Evolutionary conservation across 2,329 filamentous ascomycete species (phyloP).

Genomic region (Hymenoscyphus repandus): DNA sequence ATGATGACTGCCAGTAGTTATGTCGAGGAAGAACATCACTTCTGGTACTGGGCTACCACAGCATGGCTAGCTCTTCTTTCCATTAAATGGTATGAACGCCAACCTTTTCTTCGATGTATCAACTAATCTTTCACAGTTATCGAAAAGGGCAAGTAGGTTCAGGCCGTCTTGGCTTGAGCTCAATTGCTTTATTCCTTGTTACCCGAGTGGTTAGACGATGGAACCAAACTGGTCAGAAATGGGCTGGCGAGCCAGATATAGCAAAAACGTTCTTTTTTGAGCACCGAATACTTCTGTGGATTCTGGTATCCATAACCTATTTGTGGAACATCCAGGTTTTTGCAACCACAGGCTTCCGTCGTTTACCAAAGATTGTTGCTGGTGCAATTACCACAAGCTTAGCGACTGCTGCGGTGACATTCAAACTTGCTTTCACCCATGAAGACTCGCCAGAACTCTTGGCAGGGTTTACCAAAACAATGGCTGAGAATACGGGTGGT

Average conservation of each 20-base stretch:
- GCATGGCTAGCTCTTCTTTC: conserved; percentile 59
- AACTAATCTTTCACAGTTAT: conserved; percentile 21
- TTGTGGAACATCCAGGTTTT: conserved; percentile 38
- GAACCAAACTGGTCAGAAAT: conserved; percentile 98
- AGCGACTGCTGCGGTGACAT: conserved; percentile 59
- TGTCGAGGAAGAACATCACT: conserved; percentile 96
- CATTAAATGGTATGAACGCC: conserved; percentile 35
- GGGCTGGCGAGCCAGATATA: conserved; percentile 84
- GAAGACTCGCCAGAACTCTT: conserved; percentile 85
- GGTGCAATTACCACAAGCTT: conserved; percentile 36
- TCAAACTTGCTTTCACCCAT: conserved; percentile 85
- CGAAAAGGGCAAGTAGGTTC: conserved; percentile 15
- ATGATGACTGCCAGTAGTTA: conserved; percentile 99
- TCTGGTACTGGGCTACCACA: conserved; percentile 89
- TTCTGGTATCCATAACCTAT: conserved; percentile 65
- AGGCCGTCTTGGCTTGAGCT: conserved; percentile 15
- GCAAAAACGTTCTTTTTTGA: conserved; percentile 63
- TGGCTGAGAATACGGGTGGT: conserved; percentile 21
- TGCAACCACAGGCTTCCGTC: conserved; percentile 21
- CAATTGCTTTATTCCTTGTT: conserved; percentile 48
- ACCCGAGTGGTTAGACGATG: conserved; percentile 70
- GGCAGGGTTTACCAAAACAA: conserved; percentile 33
- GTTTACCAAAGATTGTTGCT: conserved; percentile 26
- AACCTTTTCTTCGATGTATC: neutral
- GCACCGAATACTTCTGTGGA: conserved; percentile 68